These are phyloP conservation scores for Pichia ethanolica DNA, from an alignment of 805 yeast species.

Conservation along the genomic window DNA sequence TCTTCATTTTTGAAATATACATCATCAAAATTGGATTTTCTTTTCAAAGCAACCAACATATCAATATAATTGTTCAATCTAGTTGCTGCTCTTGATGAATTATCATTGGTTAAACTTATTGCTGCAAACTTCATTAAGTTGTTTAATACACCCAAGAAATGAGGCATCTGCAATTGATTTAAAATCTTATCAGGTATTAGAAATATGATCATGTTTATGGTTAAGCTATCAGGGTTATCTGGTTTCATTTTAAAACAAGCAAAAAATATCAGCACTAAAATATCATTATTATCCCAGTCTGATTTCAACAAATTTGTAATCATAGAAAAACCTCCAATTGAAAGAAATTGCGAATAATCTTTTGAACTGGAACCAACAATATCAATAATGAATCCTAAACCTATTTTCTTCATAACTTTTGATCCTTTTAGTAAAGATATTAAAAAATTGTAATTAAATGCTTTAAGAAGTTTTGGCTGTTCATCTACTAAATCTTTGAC, in stretches of 20 bases:
- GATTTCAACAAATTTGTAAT: conserved; percentile 37
- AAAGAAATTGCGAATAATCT: conserved; percentile 43
- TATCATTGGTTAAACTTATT: not conserved
- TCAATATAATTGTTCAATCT: not conserved
- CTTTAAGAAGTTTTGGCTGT: conserved; percentile 34
- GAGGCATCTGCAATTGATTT: conserved; percentile 26
- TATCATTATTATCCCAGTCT: conserved; percentile 43
- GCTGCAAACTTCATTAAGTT: conserved; percentile 12
- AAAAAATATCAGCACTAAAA: conserved; percentile 35
- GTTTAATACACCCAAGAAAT: conserved; percentile 27
- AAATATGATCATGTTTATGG: not conserved
- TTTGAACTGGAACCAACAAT: conserved; percentile 37
- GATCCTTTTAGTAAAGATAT: conserved; percentile 42
- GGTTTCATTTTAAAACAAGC: conserved; percentile 38
- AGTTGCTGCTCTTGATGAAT: not conserved
- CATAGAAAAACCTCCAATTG: conserved; percentile 44
- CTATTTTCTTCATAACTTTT: conserved; percentile 31
- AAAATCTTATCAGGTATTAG: not conserved
- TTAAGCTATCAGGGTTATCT: not conserved
- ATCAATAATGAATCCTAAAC: conserved; percentile 40
- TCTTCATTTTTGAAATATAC: not conserved
- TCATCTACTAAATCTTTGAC: conserved; percentile 36
- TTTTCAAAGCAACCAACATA: not conserved
- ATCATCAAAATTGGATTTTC: not conserved
- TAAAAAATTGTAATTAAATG: conserved; percentile 61